Evolutionary conservation across 805 yeast species (phyloP).

Genomic region (Candida hungchunana): DNA sequence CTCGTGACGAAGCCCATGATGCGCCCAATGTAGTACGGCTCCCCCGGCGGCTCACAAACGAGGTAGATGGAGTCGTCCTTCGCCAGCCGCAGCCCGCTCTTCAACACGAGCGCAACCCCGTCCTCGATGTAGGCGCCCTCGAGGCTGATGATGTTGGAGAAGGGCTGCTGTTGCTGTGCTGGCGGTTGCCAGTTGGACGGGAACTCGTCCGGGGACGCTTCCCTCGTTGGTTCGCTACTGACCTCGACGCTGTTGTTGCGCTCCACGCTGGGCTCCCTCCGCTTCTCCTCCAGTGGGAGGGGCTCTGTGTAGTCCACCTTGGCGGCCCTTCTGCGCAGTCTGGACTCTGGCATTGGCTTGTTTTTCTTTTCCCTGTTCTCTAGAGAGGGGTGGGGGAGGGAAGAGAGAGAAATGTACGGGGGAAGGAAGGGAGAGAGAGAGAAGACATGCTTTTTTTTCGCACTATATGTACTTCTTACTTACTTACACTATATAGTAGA

Average conservation of each 20-base stretch:
- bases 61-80: slow-evolving; percentile 65
- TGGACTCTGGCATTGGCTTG: neutral
- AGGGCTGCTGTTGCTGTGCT: slow-evolving; percentile 13
- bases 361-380: too few relatives aligned
- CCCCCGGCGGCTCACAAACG: slow-evolving; percentile 91
- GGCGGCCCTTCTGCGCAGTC: neutral
- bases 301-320: slow-evolving; percentile 8
- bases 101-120: slow-evolving; percentile 17
- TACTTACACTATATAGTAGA: too few relatives aligned
- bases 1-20: slow-evolving; percentile 65
- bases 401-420: too few relatives aligned
- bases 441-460: too few relatives aligned
- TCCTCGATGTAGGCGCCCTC: slow-evolving; percentile 34
- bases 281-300: slow-evolving; percentile 3
- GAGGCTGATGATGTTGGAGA: slow-evolving; percentile 35
- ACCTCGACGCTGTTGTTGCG: too few relatives aligned
- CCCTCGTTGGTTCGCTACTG: too few relatives aligned
- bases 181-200: slow-evolving; percentile 26
- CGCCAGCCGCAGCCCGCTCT: slow-evolving; percentile 22
- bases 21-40: slow-evolving; percentile 86
- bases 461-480: too few relatives aligned
- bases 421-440: too few relatives aligned
- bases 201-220: slow-evolving; percentile 13
- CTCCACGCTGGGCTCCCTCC: too few relatives aligned
- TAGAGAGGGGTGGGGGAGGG: too few relatives aligned